Evolutionary conservation across 2,329 filamentous ascomycete species (phyloP).

Genomic region (Neobulgaria alba): DNA sequence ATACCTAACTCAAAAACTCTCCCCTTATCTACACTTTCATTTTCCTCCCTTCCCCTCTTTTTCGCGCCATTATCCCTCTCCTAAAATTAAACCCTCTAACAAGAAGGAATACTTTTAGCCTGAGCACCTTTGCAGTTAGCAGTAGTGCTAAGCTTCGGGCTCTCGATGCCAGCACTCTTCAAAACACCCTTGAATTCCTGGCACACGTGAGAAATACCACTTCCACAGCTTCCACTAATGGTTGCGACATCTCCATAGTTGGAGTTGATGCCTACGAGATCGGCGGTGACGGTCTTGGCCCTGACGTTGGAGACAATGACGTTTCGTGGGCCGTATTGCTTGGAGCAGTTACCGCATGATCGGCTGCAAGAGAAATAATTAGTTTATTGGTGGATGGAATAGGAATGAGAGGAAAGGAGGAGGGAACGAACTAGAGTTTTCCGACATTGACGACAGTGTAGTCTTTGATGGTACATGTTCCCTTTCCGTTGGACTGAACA

Average conservation of each 20-base stretch:
- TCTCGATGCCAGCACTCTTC: constrained; percentile 8
- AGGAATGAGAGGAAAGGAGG: too few relatives aligned
- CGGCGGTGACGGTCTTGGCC: constrained; percentile 25
- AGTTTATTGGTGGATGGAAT: too few relatives aligned
- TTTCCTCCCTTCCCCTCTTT: too few relatives aligned
- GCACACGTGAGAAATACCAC: constrained; percentile 14
- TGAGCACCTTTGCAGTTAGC: constrained; percentile 10
- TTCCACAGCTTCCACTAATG: constrained; percentile 20
- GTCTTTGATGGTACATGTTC: constrained; percentile 29
- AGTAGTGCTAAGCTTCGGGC: constrained; percentile 7
- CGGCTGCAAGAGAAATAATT: too few relatives aligned
- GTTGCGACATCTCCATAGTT: constrained; percentile 32
- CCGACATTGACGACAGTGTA: constrained; percentile 34
- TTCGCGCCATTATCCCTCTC: too few relatives aligned
- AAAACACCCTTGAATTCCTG: constrained; percentile 18
- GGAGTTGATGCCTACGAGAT: constrained; percentile 32
- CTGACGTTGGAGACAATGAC: constrained; percentile 28
- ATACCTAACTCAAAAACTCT: too few relatives aligned
- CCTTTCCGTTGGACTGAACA: constrained; percentile 30
- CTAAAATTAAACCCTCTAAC: too few relatives aligned
- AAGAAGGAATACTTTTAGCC: too few relatives aligned
- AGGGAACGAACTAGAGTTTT: too few relatives aligned
- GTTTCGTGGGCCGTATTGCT: constrained; percentile 24
- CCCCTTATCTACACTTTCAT: too few relatives aligned
- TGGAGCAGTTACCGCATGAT: constrained; percentile 37